Base-by-base conservation (phyloP, 106 monocot genomes). In the Dendrobium catenatum region DNA sequence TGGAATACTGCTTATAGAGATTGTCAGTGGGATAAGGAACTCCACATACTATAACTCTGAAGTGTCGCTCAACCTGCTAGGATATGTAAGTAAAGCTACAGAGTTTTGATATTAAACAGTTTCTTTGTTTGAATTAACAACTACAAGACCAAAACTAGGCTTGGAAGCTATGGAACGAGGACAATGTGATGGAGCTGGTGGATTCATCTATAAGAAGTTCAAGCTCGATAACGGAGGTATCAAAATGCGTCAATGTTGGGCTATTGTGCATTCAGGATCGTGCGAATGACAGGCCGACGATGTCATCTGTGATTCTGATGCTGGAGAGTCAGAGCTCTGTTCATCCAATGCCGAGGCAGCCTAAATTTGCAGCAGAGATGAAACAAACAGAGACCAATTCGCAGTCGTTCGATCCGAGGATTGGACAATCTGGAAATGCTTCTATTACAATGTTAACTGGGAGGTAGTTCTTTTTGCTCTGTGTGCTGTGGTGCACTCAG, bases 261-360 rank as follows among this genome's bases (percentile, higher is more conserved):
- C 86, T 89, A 5, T 18, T 86, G 33, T 88, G 88, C 43, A 85
- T 86, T 42, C 88, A 89, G 72, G 86, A 89, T 73, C 75, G 64
- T 24, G 81, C 88, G 5, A 79, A 37, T 18, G 88, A 86, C 54
- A 77, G 88, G 79, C 86, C 88, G 43, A 83, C 55, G 1, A 89
- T 89, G 83, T 79, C 88, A 31, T 77, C 81, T 2, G 81, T 86
- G 3, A 68, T 86, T 9, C 16, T 54, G 29, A 86, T 86, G 88
- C 77, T 89, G 46, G 84, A 84, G 81, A 72, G 78, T 40, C 80
- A 84, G 42, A 84, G 80, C 19, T 47, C 13, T 16, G 72, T 61
- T 27, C 33, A 79, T 79, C 72, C 82, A 4, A 15, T 44, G 76
- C 89, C 89, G 20, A 86, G 61, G 24, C 81, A 75, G 42, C 86